Percentiles rank a stretch among this genome's conserved stretches.
Conservation (phyloP, 371 early-diverging fungal species). For the Mucor plumbeus region DNA sequence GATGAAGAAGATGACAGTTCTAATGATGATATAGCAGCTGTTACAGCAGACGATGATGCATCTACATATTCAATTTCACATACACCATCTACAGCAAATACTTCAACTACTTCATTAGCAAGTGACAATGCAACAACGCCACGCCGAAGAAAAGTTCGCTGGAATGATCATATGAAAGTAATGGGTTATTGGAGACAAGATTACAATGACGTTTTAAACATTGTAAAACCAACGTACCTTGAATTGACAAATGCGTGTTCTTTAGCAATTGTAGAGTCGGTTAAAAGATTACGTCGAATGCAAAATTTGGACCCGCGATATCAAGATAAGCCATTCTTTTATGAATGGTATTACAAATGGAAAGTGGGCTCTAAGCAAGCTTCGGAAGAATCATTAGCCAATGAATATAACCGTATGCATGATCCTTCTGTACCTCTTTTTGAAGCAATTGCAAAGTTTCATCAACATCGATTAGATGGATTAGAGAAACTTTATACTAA, state of each 20-base stretch:
- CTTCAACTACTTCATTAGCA: slow-evolving; percentile 1
- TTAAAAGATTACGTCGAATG: slow-evolving; percentile 35
- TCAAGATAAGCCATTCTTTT: slow-evolving; percentile 39
- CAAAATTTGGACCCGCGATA: slow-evolving; percentile 44
- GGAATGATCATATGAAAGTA: slow-evolving; percentile 33
- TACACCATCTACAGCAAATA: background rate
- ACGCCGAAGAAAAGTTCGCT: slow-evolving; percentile 13
- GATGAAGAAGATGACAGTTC: slow-evolving; percentile 24
- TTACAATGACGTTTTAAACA: slow-evolving; percentile 32
- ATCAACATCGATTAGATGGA: slow-evolving; percentile 37
- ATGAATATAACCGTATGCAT: slow-evolving; percentile 16
- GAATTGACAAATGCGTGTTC: slow-evolving; percentile 46
- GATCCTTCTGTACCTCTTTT: slow-evolving; percentile 42
- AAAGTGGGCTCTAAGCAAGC: slow-evolving; percentile 17
- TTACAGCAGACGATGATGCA: slow-evolving; percentile 8
- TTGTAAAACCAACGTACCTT: slow-evolving; percentile 35
- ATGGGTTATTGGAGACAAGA: slow-evolving; percentile 34
- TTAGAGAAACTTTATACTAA: slow-evolving; percentile 35
- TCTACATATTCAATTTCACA: background rate
- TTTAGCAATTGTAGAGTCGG: slow-evolving; percentile 34
- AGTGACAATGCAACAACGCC: slow-evolving; percentile 5
- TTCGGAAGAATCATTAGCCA: slow-evolving; percentile 9
- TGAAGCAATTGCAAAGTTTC: slow-evolving; percentile 41
- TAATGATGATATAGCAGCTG: background rate
- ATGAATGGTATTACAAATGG: slow-evolving; percentile 31